Evolutionary conservation across 2,329 filamentous ascomycete genomes (phyloP), one percentile per base, ranked within the genome.

Genomic region (Pseudogymnoascus sp.): DNA sequence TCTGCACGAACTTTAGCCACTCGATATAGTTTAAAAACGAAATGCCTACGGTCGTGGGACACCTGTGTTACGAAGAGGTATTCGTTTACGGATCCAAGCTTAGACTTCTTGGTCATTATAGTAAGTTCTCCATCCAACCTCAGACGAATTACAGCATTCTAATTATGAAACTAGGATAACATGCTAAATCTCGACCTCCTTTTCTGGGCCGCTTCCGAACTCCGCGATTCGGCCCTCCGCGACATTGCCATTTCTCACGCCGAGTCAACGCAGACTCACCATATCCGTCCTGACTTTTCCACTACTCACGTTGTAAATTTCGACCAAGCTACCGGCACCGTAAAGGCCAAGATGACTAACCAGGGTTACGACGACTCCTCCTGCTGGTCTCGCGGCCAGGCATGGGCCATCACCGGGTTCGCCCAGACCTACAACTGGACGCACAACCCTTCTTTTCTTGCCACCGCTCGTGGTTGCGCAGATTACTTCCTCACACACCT

Each of bases 381-480:
- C 0, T 79, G 75, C 8, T 82, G 80, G 80, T 71, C 75, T 4
- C 74, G 80, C 3, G 80, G 80, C 0, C 80, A 82, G 63, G 78
- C 78, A 0, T 82, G 80, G 80, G 75, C 76, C 0, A 77, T 82
- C 2, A 73, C 76, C 59, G 80, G 80, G 0, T 82, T 81, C 62
- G 75, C 75, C 0, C 75, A 81, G 67, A 76, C 76, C 0, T 81
- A 79, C 61, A 67, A 67, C n/a, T 81, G 79, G 78, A 81, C 78
- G 0, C 72, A 73, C 10, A 75, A 79, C 25, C 44, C 38, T 0
- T 71, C 70, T 1, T 81, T 80, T 63, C 72, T 81, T 0, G 66
- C 74, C 0, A 80, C 79, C 2, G 76, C 81, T 0, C 70, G 73
- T 3, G 67, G 70, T 2, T 77, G 78, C 40, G 79, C 79, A 0